A percentile compares a stretch with the other conserved stretches of the same genome.
Conservation (phyloP, 441 rosid genomes). For the Gossypium lobatum region DNA sequence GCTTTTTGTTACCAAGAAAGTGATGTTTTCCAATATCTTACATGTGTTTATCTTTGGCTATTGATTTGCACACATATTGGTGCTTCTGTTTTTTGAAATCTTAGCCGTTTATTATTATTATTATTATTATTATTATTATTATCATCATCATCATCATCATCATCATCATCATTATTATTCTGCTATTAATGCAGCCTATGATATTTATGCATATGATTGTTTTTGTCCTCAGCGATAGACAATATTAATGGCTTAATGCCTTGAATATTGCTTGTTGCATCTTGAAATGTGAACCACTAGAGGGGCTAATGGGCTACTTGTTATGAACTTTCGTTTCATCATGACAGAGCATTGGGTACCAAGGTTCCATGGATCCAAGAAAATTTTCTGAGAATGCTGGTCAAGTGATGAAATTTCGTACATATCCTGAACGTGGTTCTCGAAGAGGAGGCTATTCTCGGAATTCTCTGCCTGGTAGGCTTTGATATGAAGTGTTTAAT, state of each 20-base stretch:
- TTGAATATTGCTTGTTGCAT: background rate
- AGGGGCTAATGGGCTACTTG: background rate
- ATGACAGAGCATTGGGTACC: constrained; percentile 41
- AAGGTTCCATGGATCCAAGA: constrained; percentile 6
- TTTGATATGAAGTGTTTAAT: background rate
- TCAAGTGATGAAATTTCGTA: constrained; percentile 31
- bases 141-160: too few relatives aligned
- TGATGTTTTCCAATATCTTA: background rate
- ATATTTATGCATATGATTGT: background rate
- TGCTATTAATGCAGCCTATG: background rate
- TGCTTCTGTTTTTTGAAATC: background rate
- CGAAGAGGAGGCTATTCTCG: constrained; percentile 49
- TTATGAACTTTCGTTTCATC: constrained; percentile 19
- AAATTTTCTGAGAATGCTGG: constrained; percentile 36
- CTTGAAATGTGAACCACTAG: background rate
- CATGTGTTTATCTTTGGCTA: background rate
- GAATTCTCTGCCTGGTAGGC: constrained; percentile 36
- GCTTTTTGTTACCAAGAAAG: background rate
- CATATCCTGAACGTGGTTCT: constrained; percentile 36
- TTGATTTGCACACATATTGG: background rate
- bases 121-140: background rate
- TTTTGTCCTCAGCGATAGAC: background rate
- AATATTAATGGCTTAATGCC: background rate
- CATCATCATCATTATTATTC: background rate
- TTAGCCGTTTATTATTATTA: background rate